Percentiles rank a stretch among this genome's conserved stretches.
phyloP scores from a whole-genome alignment of 1,139 yeast genomes.

The Zygosaccharomyces sapae region DNA sequence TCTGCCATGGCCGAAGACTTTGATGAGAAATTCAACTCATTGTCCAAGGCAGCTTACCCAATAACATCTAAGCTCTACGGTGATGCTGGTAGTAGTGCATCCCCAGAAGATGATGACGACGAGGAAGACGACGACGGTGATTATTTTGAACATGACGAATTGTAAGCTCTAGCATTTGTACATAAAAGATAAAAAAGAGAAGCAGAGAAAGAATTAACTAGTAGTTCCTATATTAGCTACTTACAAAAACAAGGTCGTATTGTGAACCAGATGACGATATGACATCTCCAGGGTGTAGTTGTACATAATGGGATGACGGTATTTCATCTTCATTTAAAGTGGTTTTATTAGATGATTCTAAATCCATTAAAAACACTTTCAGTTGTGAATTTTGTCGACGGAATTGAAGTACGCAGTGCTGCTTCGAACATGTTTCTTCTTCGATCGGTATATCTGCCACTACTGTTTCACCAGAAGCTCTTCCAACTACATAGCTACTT shows the following conservation, averaged over 20 bases:
- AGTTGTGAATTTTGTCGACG: conserved; percentile 29
- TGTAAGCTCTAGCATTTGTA: conserved; percentile 38
- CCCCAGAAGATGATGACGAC: conserved; percentile 51
- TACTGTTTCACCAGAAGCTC: conserved; percentile 38
- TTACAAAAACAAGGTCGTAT: conserved; percentile 22
- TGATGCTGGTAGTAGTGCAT: conserved; percentile 49
- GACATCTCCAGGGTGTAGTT: conserved; percentile 46
- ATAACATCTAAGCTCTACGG: conserved; percentile 88
- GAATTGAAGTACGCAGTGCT: conserved; percentile 57
- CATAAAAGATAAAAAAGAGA: neutral
- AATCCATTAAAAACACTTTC: conserved; percentile 48
- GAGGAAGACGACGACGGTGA: conserved; percentile 56
- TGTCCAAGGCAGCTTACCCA: conserved; percentile 82
- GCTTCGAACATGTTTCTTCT: conserved; percentile 46
- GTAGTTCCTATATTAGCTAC: conserved; percentile 4
- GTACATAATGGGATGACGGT: conserved; percentile 47
- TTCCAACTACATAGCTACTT: conserved; percentile 43
- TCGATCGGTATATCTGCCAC: conserved; percentile 45
- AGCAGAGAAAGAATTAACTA: too few relatives aligned
- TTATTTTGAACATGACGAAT: conserved; percentile 54
- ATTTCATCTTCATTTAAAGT: conserved; percentile 44
- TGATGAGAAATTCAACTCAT: conserved; percentile 86
- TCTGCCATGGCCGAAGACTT: conserved; percentile 88
- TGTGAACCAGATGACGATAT: conserved; percentile 40
- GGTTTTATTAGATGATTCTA: conserved; percentile 54